Evolutionary conservation across 2,329 filamentous ascomycete species (phyloP).

Genomic region (Rhynchosporium graminicola): DNA sequence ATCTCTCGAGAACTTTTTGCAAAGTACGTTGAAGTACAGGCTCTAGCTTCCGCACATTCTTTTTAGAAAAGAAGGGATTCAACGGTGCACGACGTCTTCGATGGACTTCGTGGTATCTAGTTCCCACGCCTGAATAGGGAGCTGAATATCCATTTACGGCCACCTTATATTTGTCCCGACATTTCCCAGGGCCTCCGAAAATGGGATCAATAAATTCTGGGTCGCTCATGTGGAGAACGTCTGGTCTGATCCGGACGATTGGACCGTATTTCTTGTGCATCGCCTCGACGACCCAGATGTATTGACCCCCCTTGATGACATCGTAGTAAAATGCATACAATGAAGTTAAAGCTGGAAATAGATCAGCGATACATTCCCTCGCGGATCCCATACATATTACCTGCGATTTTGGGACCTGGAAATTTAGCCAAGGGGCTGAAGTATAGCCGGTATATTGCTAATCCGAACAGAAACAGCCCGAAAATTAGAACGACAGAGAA

Average conservation of each 20-base stretch:
- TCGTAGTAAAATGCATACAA: constrained; percentile 8
- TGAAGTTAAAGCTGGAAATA: not conserved
- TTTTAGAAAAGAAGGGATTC: constrained; percentile 27
- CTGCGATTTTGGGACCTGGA: constrained; percentile 24
- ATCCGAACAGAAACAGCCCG: not conserved
- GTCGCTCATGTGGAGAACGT: constrained; percentile 39
- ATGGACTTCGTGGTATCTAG: constrained; percentile 18
- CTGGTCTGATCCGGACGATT: constrained; percentile 41
- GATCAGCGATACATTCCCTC: not conserved
- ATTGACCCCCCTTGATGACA: constrained; percentile 3
- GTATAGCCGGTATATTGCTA: constrained; percentile 22
- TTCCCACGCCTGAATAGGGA: constrained; percentile 14
- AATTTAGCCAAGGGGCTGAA: constrained; percentile 23
- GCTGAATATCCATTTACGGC: constrained; percentile 11
- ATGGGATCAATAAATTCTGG: constrained; percentile 37
- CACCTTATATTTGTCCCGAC: constrained; percentile 21
- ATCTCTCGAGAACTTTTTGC: not conserved
- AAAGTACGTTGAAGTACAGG: constrained; percentile 9
- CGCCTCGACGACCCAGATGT: not conserved
- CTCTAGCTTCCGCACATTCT: constrained; percentile 14
- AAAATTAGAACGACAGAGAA: not conserved
- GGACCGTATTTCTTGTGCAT: constrained; percentile 44
- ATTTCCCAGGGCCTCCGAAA: constrained; percentile 30
- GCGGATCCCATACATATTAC: not conserved
- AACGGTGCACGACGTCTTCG: constrained; percentile 12